Conservation (phyloP, 352 stramenopile species). For the Phytophthora palmivora region DNA sequence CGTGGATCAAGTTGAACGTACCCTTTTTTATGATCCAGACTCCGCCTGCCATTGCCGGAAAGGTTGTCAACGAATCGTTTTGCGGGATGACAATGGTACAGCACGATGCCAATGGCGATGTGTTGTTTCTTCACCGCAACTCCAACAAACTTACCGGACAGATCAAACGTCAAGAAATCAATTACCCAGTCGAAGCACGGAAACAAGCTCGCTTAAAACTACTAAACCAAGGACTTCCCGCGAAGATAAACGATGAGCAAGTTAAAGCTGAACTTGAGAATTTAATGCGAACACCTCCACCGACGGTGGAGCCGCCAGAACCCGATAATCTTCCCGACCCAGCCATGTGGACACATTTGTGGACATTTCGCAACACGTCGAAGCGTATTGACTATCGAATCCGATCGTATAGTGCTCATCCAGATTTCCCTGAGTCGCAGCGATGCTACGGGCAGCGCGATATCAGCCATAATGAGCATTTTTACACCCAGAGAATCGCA, state of each 20-base stretch:
- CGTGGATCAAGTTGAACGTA: constrained; percentile 54
- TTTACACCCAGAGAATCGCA: constrained; percentile 36
- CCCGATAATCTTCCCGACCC: constrained; percentile 46
- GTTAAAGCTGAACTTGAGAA: constrained; percentile 24
- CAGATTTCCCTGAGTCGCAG: constrained; percentile 50
- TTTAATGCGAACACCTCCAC: constrained; percentile 21
- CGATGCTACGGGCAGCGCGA: constrained; percentile 61
- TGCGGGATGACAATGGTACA: constrained; percentile 65
- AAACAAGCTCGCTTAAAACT: constrained; percentile 29
- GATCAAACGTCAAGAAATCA: constrained; percentile 31
- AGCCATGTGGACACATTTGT: constrained; percentile 71
- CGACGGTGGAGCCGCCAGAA: constrained; percentile 26
- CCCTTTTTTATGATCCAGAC: constrained; percentile 55
- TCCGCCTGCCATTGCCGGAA: constrained; percentile 43
- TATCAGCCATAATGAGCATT: constrained; percentile 40
- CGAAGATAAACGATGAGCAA: constrained; percentile 7
- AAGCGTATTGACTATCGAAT: constrained; percentile 49
- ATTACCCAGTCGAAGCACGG: constrained; percentile 29
- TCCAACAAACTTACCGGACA: constrained; percentile 45
- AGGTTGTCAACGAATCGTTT: constrained; percentile 46
- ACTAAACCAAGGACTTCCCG: constrained; percentile 11
- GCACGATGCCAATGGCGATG: constrained; percentile 36
- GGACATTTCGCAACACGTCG: constrained; percentile 58
- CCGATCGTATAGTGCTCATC: constrained; percentile 52
- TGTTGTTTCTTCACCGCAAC: constrained; percentile 64